Conservation (phyloP, 73 alveolate genomes). For the Symbiodinium natans region DNA sequence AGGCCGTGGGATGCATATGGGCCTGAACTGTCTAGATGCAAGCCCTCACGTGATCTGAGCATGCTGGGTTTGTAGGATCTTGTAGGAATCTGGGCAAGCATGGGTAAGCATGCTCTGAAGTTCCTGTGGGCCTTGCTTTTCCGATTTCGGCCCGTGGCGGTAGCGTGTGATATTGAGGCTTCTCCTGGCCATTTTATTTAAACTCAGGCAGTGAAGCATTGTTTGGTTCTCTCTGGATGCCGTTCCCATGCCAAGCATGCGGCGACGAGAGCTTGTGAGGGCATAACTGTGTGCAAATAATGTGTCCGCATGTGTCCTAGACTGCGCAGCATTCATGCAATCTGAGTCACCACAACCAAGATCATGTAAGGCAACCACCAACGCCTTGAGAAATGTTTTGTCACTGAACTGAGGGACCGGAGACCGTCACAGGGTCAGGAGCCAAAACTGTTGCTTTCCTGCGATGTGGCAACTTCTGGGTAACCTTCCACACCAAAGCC, state of each 20-base stretch:
- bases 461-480: too few species aligned
- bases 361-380: too few species aligned
- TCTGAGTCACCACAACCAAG: not conserved
- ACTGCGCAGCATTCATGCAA: too few species aligned
- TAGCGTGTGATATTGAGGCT: not conserved
- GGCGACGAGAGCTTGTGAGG: not conserved
- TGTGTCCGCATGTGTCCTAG: too few species aligned
- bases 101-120: not conserved
- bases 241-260: not conserved
- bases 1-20: not conserved
- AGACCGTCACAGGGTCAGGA: not conserved
- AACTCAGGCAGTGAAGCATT: too few species aligned
- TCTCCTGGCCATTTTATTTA: not conserved
- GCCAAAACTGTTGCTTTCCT: too few species aligned
- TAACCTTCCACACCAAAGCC: too few species aligned
- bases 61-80: not conserved
- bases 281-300: not conserved
- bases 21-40: not conserved
- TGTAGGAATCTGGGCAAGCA: not conserved
- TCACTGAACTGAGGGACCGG: not conserved
- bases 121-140: not conserved
- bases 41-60: not conserved
- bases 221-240: not conserved
- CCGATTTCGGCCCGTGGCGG: not conserved
- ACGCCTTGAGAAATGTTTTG: too few species aligned